Percentiles rank a stretch among this genome's conserved stretches.
Conservation (phyloP, 805 yeast genomes). For the Schwanniomyces occidentalis region DNA sequence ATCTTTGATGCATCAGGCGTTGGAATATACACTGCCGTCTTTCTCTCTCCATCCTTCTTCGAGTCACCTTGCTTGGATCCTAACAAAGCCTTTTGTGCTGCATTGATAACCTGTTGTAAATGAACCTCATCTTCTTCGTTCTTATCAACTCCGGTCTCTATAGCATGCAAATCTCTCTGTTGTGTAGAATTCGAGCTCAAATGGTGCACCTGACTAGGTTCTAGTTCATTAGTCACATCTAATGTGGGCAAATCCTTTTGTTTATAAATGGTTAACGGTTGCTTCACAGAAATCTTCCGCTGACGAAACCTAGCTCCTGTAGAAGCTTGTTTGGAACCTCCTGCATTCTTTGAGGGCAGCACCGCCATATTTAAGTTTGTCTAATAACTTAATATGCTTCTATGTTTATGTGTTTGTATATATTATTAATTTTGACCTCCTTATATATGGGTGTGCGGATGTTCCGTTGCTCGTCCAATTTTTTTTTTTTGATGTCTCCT, state of each 20-base stretch:
- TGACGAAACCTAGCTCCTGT: constrained; percentile 83
- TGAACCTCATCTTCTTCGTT: constrained; percentile 97
- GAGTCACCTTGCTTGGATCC: constrained; percentile 35
- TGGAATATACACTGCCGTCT: constrained; percentile 72
- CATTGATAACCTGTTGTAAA: constrained; percentile 85
- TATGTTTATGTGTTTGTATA: constrained; percentile 11
- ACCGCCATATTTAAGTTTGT: constrained; percentile 44
- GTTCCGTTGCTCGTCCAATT: constrained; percentile 19
- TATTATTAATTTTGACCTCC: no score
- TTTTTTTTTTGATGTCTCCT: constrained; percentile 5
- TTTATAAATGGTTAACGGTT: constrained; percentile 71
- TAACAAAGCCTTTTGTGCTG: constrained; percentile 63
- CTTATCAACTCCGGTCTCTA: constrained; percentile 97
- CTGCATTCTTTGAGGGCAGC: constrained; percentile 37
- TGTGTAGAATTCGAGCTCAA: constrained; percentile 50
- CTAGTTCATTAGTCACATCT: constrained; percentile 48
- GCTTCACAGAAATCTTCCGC: constrained; percentile 91
- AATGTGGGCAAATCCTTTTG: constrained; percentile 80
- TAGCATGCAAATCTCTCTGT: constrained; percentile 82
- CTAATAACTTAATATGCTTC: neutral
- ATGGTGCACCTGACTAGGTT: constrained; percentile 44
- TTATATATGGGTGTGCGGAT: constrained; percentile 28
- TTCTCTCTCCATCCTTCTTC: constrained; percentile 29
- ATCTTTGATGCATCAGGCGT: constrained; percentile 90
- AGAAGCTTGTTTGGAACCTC: constrained; percentile 18